Percentiles rank a stretch among this genome's conserved stretches.
Evolutionary conservation across 495 filamentous ascomycete genomes (phyloP).

Genomic region (Aspergillus indologenus): DNA sequence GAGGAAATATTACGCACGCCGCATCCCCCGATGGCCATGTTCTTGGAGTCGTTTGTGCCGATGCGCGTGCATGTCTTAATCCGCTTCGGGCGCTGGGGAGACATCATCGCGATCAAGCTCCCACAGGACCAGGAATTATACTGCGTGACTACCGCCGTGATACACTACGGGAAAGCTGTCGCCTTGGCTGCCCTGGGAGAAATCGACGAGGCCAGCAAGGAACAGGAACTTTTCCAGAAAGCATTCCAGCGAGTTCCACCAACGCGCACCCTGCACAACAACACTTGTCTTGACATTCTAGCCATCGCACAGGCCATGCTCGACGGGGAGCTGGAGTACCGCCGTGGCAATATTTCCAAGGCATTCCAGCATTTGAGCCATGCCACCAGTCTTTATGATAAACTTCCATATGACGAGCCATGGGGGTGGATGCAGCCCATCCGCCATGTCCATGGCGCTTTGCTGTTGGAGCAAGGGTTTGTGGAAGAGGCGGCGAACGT

Average conservation of each 20-base stretch:
- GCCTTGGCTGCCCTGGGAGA: constrained; percentile 54
- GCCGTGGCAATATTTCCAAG: constrained; percentile 48
- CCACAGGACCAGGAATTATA: constrained; percentile 54
- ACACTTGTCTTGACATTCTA: constrained; percentile 59
- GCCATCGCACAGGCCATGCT: constrained; percentile 59
- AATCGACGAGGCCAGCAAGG: constrained; percentile 44
- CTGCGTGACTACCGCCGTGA: constrained; percentile 60
- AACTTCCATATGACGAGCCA: constrained; percentile 59
- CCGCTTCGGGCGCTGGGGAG: constrained; percentile 64
- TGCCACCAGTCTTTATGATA: constrained; percentile 52
- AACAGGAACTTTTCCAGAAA: constrained; percentile 43
- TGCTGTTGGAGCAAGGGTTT: constrained; percentile 56
- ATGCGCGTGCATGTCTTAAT: constrained; percentile 62
- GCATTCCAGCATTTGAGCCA: constrained; percentile 54
- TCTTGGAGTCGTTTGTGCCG: constrained; percentile 62
- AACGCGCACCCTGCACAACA: constrained; percentile 63
- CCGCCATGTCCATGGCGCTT: constrained; percentile 59
- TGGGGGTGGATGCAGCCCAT: constrained; percentile 69
- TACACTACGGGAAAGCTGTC: constrained; percentile 62
- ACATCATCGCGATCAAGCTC: constrained; percentile 48
- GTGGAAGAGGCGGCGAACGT: constrained; percentile 50
- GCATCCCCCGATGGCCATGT: constrained; percentile 69
- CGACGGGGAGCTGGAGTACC: constrained; percentile 66
- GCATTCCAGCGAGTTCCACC: constrained; percentile 45
- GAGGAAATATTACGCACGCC: constrained; percentile 57